Evolutionary conservation across 2,329 filamentous ascomycete genomes (phyloP), one percentile per base, ranked within the genome.

Genomic region (Aureobasidium mangrovei): DNA sequence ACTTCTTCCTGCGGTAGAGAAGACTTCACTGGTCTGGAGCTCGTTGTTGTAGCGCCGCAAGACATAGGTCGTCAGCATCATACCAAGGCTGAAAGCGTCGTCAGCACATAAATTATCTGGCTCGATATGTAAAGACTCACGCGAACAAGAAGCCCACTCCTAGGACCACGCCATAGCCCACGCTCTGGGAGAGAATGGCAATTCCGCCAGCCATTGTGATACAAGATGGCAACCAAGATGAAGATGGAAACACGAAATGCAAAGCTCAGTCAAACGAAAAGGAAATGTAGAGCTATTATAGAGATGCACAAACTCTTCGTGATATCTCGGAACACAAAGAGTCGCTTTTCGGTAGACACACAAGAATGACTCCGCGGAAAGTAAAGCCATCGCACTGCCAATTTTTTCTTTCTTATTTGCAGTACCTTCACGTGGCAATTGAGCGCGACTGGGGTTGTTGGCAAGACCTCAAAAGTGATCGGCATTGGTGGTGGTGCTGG

Each of bases 21-120:
- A 95, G 81, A 90, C 93, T 72, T 95, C 90, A 0, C 86, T 91
- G 0, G 91, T 95, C 68, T 95, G 89, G 3, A 91, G 74, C 68
- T 93, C 89, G 74, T 83, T 77, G 63, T 84, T 83, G 66, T 85
- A 85, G 65, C 82, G 74, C 64, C 83, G 85, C 56, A 88, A 71
- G 29, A 85, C 77, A 69, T 83, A 84, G 1, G 84, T 88, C n/a
- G 83, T 83, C 52, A 81, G 71, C 63, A 86, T 86, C 84, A 87
- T 88, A 57, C 84, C 81, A 56, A 90, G 72, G 38, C 69, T 71
- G 51, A 7, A 40, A 5, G 29, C 6, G 41, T 39, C 8, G 48
- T 65, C 46, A 65, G 57, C 43, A 53, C 12, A 9, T 12, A 7
- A 54, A 18, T 31, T 40, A 18, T 38, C 3, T 29, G 10, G 27